Conservation (phyloP, 495 filamentous ascomycete genomes). For the Trichoderma reesei region DNA sequence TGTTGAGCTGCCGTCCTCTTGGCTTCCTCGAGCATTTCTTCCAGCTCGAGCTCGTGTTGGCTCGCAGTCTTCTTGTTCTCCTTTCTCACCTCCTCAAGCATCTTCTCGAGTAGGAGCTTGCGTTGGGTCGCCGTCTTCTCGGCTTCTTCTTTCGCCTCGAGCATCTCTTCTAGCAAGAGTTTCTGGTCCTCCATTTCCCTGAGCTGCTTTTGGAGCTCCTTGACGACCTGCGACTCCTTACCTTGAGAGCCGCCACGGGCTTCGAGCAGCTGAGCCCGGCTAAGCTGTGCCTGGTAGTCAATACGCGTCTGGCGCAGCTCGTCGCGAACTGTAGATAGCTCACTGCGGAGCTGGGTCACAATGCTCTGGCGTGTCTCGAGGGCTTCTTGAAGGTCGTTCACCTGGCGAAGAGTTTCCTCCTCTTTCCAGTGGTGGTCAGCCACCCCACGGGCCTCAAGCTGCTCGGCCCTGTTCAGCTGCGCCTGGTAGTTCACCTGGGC, state of each 20-base stretch:
- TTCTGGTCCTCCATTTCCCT: conserved; percentile 88
- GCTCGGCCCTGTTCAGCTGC: conserved; percentile 47
- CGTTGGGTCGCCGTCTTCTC: conserved; percentile 85
- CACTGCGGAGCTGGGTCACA: conserved; percentile 32
- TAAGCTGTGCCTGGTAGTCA: conserved; percentile 50
- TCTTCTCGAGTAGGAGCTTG: conserved; percentile 32
- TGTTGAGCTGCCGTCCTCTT: not conserved
- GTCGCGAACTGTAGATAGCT: conserved; percentile 51
- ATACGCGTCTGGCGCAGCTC: conserved; percentile 58
- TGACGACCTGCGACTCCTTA: conserved; percentile 73
- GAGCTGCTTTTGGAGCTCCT: conserved; percentile 67
- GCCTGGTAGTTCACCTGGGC: conserved; percentile 57
- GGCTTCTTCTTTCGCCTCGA: conserved; percentile 54
- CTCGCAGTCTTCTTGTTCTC: conserved; percentile 72
- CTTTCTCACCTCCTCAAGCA: conserved; percentile 54
- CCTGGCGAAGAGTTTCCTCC: conserved; percentile 30
- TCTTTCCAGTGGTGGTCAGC: conserved; percentile 33
- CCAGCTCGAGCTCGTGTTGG: conserved; percentile 62
- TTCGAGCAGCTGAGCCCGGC: conserved; percentile 52
- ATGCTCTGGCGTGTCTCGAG: conserved; percentile 34
- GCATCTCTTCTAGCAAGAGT: conserved; percentile 67
- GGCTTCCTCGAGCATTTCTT: conserved; percentile 11
- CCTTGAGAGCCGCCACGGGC: conserved; percentile 45
- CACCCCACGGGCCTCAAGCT: conserved; percentile 21
- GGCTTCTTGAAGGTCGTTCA: conserved; percentile 36